Conservation (phyloP, 169 alveolate species). For the Eimeria tenella region DNA sequence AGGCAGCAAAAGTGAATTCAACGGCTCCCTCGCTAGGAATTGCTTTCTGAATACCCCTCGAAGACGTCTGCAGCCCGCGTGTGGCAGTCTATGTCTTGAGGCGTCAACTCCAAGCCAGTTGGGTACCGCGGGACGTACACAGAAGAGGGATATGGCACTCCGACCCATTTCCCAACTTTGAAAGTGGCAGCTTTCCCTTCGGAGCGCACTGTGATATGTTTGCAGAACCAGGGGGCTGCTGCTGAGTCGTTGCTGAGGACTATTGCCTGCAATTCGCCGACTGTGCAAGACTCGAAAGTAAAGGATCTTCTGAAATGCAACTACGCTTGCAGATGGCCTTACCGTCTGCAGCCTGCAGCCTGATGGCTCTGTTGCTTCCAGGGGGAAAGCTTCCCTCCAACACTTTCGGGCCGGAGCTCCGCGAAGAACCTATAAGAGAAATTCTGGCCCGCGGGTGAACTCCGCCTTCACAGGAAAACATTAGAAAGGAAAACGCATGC, state of each 20-base stretch:
- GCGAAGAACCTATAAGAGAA: constrained; percentile 79
- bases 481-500: no score
- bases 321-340: neutral
- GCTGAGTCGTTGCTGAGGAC: constrained; percentile 81
- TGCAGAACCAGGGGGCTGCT: constrained; percentile 87
- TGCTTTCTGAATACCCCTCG: constrained; percentile 77
- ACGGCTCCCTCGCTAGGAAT: neutral
- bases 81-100: constrained; percentile 91
- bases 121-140: constrained; percentile 82
- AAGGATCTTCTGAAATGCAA: neutral
- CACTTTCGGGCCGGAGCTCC: constrained; percentile 81
- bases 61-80: constrained; percentile 88
- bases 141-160: constrained; percentile 79
- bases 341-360: constrained; percentile 84
- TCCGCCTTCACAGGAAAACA: constrained; percentile 75
- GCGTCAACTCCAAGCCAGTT: constrained; percentile 84
- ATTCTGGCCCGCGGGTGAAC: constrained; percentile 81
- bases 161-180: constrained; percentile 86
- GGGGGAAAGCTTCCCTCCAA: constrained; percentile 70
- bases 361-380: constrained; percentile 81
- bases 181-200: constrained; percentile 82
- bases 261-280: constrained; percentile 82
- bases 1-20: neutral
- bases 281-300: constrained; percentile 27
- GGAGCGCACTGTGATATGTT: constrained; percentile 77